These are phyloP conservation scores for Kodamaea sp. DNA, from an alignment of 1,139 yeast genomes.

Conservation along the genomic window DNA sequence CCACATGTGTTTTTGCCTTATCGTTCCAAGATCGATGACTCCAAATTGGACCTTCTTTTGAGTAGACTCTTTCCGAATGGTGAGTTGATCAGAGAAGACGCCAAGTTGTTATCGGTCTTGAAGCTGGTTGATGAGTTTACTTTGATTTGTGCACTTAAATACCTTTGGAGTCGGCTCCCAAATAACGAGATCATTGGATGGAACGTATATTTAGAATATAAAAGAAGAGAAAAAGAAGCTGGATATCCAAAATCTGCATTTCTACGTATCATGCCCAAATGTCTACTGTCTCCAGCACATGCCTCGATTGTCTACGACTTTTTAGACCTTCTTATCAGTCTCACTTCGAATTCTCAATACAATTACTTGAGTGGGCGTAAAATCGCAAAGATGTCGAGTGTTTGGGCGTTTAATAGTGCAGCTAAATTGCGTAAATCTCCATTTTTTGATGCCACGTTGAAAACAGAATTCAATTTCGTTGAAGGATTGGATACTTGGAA, in stretches of 20 bases:
- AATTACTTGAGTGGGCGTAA: constrained; percentile 79
- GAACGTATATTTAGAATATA: constrained; percentile 75
- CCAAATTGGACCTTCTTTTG: constrained; percentile 51
- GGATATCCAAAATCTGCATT: constrained; percentile 71
- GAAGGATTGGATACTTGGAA: constrained; percentile 79
- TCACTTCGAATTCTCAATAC: constrained; percentile 77
- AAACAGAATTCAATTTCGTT: constrained; percentile 45
- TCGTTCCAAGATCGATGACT: constrained; percentile 60
- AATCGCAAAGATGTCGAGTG: constrained; percentile 74
- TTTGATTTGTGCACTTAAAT: constrained; percentile 68
- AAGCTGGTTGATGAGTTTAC: constrained; percentile 59
- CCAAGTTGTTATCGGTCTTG: constrained; percentile 34
- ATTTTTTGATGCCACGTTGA: constrained; percentile 41
- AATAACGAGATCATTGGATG: constrained; percentile 81
- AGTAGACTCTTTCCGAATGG: constrained; percentile 53
- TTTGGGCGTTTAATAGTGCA: constrained; percentile 74
- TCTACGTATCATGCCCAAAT: constrained; percentile 76
- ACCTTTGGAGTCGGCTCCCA: constrained; percentile 83
- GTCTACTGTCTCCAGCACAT: constrained; percentile 79
- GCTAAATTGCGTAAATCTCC: constrained; percentile 25
- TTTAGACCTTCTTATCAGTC: constrained; percentile 72
- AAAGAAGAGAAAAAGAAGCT: constrained; percentile 58
- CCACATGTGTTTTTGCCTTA: constrained; percentile 69
- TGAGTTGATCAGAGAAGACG: constrained; percentile 35
- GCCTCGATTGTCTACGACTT: constrained; percentile 88